phyloP scores from a whole-genome alignment of 768 basidiomycete species.

The Rhodotorula sphaerocarpa region DNA sequence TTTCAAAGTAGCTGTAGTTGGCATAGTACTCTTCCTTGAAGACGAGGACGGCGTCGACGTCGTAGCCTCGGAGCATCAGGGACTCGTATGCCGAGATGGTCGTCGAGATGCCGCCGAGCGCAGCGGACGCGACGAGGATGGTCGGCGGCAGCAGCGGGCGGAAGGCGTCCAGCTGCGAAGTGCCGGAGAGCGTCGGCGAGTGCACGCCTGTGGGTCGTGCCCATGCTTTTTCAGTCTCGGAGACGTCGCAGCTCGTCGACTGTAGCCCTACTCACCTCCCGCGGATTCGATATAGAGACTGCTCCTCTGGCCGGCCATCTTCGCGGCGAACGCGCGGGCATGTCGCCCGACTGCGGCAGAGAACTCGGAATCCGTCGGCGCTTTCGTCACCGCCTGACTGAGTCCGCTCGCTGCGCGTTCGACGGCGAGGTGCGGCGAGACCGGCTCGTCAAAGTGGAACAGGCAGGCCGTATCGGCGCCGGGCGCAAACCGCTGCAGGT shows the following conservation, averaged over 20 bases:
- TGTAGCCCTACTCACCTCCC: conserved; percentile 59
- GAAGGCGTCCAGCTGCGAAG: conserved; percentile 75
- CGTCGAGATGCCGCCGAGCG: conserved; percentile 85
- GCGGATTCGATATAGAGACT: conserved; percentile 86
- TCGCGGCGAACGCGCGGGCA: conserved; percentile 52
- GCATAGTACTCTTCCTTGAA: conserved; percentile 80
- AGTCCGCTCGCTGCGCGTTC: conserved; percentile 38
- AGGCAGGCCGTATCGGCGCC: conserved; percentile 60
- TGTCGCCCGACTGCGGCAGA: conserved; percentile 43
- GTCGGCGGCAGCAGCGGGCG: conserved; percentile 80
- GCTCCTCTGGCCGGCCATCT: conserved; percentile 33
- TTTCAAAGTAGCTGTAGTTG: conserved; percentile 70
- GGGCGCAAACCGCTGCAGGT: conserved; percentile 27
- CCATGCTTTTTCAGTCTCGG: not conserved
- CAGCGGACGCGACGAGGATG: conserved; percentile 75
- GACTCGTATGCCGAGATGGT: conserved; percentile 92
- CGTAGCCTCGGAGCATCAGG: conserved; percentile 78
- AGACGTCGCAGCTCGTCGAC: not conserved
- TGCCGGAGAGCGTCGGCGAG: conserved; percentile 73
- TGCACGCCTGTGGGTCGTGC: conserved; percentile 66
- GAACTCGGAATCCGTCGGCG: conserved; percentile 40
- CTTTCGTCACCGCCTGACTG: conserved; percentile 2
- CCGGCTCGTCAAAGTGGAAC: conserved; percentile 75
- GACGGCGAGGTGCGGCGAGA: conserved; percentile 86
- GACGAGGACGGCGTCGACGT: conserved; percentile 70